Conservation (phyloP, 306 rosid species). For the Cucurbita moschata region DNA sequence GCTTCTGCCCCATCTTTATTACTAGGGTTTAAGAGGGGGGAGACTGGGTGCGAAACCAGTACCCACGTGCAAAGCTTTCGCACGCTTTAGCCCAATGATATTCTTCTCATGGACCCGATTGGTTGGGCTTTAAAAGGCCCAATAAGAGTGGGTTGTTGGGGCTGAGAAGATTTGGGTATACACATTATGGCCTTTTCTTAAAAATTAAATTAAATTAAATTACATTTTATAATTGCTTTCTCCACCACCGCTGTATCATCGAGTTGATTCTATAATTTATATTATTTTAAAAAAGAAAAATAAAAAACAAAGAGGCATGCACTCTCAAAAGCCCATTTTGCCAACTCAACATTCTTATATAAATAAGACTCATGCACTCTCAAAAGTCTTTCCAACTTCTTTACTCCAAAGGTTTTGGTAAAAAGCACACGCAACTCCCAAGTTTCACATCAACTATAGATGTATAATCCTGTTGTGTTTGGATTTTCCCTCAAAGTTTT, state of each 20-base stretch:
- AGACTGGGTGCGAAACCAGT: background rate
- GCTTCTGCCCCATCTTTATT: background rate
- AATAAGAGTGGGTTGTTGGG: background rate
- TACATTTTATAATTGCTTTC: background rate
- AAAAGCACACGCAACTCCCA: background rate
- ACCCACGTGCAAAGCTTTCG: background rate
- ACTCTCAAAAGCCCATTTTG: background rate
- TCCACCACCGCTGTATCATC: background rate
- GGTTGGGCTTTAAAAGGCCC: background rate
- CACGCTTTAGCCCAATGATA: background rate
- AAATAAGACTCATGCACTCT: background rate
- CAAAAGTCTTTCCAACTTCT: background rate
- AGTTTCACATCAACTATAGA: background rate
- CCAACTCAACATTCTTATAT: background rate
- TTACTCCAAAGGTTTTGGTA: background rate
- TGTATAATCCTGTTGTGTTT: too few species aligned
- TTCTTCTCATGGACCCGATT: background rate
- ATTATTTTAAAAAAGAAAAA: too few species aligned
- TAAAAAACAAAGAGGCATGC: background rate
- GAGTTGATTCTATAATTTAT: too few species aligned
- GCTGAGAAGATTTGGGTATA: background rate
- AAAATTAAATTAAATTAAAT: too few species aligned
- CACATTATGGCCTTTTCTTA: too few species aligned
- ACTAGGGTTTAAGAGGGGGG: conserved; percentile 5
- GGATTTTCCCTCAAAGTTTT: too few species aligned